Evolutionary conservation across 169 alveolate species (phyloP), one percentile per base, ranked within the genome.

Genomic region (Plasmodium sp.): DNA sequence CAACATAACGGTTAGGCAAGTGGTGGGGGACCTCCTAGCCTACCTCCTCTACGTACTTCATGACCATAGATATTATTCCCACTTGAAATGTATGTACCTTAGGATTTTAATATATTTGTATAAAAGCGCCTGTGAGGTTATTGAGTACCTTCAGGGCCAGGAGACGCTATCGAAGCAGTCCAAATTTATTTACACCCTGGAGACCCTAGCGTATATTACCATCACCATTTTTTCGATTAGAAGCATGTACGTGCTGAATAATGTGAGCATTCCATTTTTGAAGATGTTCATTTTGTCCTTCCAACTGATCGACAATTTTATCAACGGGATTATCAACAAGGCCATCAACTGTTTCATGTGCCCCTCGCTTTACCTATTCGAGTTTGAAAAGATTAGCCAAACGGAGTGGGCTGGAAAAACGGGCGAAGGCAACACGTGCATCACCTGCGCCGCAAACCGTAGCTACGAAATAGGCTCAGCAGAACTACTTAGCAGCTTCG

Each of bases 191-290:
- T 90, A 90, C 43, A 71, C 77, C 0, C 43, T 90, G 73, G 94
- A 90, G 72, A 90, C 94, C 7, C 82, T 62, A 18, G 91, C 91
- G 22, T 90, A 90, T 90, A 79, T 90, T 43, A 90, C 94, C 48
- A 62, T 90, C 18, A 90, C 72, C 4, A 43, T 81, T 27, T 90
- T 79, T 67, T 43, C 82, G 33, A 80, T 79, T 79, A 90, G 58
- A 41, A 79, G 94, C 72, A 90, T 90, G 90, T 90, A 90, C 27
- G 84, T 90, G 31, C 27, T 90, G n/a, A 80, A 58, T 71, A 90
- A 90, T 79, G 18, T 90, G 48, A 51, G 94, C 71, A 90, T 80
- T 67, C 41, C 39, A 58, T 90, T 90, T 79, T 80, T 90, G 51
- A 90, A 90, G 22, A 90, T 90, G 94, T 90, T 90, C 22, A 80